Percentiles rank a stretch among this genome's conserved stretches.
These are phyloP conservation scores for Persicaria maculosa DNA, from an alignment of 148 eudicot species.

Conservation along the genomic window DNA sequence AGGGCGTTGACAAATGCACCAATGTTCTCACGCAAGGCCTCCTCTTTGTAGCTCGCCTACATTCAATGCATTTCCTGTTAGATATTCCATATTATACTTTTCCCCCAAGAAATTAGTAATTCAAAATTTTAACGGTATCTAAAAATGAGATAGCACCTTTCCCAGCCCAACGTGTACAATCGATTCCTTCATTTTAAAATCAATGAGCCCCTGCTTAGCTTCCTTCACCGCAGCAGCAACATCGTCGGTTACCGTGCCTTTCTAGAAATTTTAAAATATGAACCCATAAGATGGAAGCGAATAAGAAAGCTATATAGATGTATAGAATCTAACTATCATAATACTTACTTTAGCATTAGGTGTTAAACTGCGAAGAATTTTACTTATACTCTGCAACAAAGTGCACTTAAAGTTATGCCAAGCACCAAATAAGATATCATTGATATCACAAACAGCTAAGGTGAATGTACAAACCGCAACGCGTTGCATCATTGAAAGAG, in stretches of 20 bases:
- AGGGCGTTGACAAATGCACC: conserved; percentile 94
- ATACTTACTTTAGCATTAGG: conserved; percentile 69
- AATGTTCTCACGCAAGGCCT: conserved; percentile 69
- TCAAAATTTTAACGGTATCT: background rate
- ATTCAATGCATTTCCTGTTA: conserved; percentile 7
- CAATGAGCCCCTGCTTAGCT: conserved; percentile 57
- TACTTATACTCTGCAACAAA: conserved; percentile 55
- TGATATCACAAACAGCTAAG: background rate
- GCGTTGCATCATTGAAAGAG: conserved; percentile 70
- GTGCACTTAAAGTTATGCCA: background rate
- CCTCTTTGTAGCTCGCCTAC: conserved; percentile 70
- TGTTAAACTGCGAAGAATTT: conserved; percentile 56
- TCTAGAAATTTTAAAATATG: conserved; percentile 30
- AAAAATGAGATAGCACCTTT: conserved; percentile 43
- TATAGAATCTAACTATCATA: background rate
- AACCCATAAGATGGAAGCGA: background rate
- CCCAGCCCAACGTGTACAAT: conserved; percentile 94
- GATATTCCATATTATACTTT: background rate
- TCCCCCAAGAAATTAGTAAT: background rate
- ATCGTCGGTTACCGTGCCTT: conserved; percentile 79
- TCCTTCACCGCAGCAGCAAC: conserved; percentile 71
- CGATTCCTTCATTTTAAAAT: conserved; percentile 75
- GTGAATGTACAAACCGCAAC: conserved; percentile 53
- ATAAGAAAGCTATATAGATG: conserved; percentile 8
- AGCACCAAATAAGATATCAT: background rate